phyloP scores from a whole-genome alignment of 2,329 filamentous ascomycete genomes.

The Malbranchea zuffiana region DNA sequence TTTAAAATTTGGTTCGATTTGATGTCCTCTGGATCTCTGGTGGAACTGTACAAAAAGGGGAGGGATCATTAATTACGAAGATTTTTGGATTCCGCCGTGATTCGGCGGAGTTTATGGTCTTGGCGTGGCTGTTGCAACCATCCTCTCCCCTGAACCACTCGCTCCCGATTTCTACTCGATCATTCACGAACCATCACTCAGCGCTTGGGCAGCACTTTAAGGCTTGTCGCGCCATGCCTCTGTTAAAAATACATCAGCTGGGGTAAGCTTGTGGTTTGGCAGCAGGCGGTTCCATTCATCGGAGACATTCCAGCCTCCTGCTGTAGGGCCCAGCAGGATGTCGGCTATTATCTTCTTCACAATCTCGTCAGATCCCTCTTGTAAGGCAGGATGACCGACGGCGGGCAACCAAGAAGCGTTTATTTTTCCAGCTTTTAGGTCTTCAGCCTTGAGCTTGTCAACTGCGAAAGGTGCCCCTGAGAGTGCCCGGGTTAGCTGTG shows the following conservation, averaged over 20 bases:
- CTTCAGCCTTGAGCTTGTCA: slow-evolving; percentile 37
- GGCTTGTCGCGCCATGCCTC: too few species aligned
- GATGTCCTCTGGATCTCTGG: too few species aligned
- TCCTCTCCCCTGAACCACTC: too few species aligned
- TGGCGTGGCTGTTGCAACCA: too few species aligned
- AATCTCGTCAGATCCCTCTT: slow-evolving; percentile 18
- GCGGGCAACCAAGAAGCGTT: slow-evolving; percentile 18
- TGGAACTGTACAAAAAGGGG: too few species aligned
- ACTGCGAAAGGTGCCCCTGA: slow-evolving; percentile 24
- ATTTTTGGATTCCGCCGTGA: too few species aligned
- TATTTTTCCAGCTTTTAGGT: slow-evolving; percentile 36
- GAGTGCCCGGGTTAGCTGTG: slow-evolving; percentile 10
- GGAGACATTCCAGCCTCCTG: slow-evolving; percentile 20
- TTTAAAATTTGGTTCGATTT: too few species aligned
- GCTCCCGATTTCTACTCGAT: too few species aligned
- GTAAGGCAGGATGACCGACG: slow-evolving; percentile 19
- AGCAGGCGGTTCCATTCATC: slow-evolving; percentile 27
- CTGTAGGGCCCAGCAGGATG: slow-evolving; percentile 16
- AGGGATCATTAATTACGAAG: too few species aligned
- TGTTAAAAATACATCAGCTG: slow-evolving; percentile 23
- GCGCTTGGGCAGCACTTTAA: too few species aligned
- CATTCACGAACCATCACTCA: too few species aligned
- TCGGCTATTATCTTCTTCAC: slow-evolving; percentile 16
- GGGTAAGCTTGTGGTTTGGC: slow-evolving; percentile 24
- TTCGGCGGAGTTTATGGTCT: too few species aligned